Evolutionary conservation across 768 basidiomycete genomes (phyloP).

Genomic region (Boletus edulis): DNA sequence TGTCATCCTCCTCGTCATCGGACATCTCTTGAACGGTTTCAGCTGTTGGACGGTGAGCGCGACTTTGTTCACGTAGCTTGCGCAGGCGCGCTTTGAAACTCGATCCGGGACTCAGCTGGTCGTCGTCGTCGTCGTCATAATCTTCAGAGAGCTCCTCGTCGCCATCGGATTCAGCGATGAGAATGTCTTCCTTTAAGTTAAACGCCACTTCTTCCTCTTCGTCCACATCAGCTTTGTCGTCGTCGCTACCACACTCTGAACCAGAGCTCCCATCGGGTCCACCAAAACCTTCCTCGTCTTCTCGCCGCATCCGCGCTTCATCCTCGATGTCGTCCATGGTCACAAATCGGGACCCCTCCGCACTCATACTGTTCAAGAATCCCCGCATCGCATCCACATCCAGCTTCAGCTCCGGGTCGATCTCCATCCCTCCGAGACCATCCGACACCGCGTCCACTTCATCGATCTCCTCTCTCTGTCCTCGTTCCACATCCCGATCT

Average conservation of each 20-base stretch:
- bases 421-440: slow-evolving; percentile 53
- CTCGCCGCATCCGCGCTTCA: slow-evolving; percentile 42
- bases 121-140: slow-evolving; percentile 34
- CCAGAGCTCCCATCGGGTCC: slow-evolving; percentile 23
- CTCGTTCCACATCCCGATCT: slow-evolving; percentile 17
- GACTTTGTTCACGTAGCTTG: slow-evolving; percentile 28
- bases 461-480: slow-evolving; percentile 15
- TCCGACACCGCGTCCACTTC: slow-evolving; percentile 30
- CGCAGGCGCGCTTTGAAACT: slow-evolving; percentile 37
- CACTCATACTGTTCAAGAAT: slow-evolving; percentile 53
- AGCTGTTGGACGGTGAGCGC: slow-evolving; percentile 11
- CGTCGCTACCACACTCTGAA: slow-evolving; percentile 29
- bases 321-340: slow-evolving; percentile 72
- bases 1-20: slow-evolving; percentile 30
- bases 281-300: slow-evolving; percentile 44
- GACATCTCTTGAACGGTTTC: slow-evolving; percentile 5
- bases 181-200: slow-evolving; percentile 44
- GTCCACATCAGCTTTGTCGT: slow-evolving; percentile 24
- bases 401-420: slow-evolving; percentile 56
- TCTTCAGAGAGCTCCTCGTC: slow-evolving; percentile 27
- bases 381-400: slow-evolving; percentile 48
- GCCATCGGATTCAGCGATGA: slow-evolving; percentile 36
- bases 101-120: slow-evolving; percentile 31
- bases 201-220: slow-evolving; percentile 41
- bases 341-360: slow-evolving; percentile 42